Evolutionary conservation across 2,329 filamentous ascomycete genomes (phyloP).

Genomic region (Alternaria consortialis): DNA sequence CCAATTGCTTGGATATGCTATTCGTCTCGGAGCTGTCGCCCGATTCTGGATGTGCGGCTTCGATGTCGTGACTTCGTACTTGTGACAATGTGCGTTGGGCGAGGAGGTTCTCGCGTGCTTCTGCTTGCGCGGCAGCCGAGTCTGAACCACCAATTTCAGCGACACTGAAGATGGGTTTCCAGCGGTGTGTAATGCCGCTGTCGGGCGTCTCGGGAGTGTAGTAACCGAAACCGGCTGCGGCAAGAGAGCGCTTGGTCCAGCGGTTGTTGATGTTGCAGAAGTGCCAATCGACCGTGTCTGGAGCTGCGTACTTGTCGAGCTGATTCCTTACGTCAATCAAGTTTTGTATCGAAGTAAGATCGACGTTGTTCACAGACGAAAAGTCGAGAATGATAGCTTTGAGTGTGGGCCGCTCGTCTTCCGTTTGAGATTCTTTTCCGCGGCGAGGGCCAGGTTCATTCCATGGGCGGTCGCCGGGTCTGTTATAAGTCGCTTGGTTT

Average conservation of each 20-base stretch:
- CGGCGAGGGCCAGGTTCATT: constrained; percentile 85
- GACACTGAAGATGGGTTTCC: constrained; percentile 94
- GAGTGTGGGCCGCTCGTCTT: constrained; percentile 70
- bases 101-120: constrained; percentile 68
- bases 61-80: constrained; percentile 61
- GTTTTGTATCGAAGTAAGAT: constrained; percentile 91
- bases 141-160: constrained; percentile 82
- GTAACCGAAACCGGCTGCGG: constrained; percentile 89
- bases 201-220: constrained; percentile 65
- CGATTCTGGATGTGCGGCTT: constrained; percentile 27
- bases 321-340: constrained; percentile 96
- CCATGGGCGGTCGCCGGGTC: constrained; percentile 81
- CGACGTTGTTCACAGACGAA: constrained; percentile 91
- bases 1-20: constrained; percentile 46
- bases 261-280: constrained; percentile 90
- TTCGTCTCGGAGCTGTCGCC: constrained; percentile 31
- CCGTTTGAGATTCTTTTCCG: constrained; percentile 56
- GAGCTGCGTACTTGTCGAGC: constrained; percentile 85
- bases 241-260: constrained; percentile 92
- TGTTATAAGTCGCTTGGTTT: constrained; percentile 69
- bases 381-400: constrained; percentile 94
- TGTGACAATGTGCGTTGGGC: constrained; percentile 27
- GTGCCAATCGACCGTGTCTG: constrained; percentile 91
- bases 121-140: constrained; percentile 76
- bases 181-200: constrained; percentile 68